Evolutionary conservation across 371 early-diverging fungal species (phyloP), one percentile per base, ranked within the genome.

Genomic region (Saksenaea vasiformis): DNA sequence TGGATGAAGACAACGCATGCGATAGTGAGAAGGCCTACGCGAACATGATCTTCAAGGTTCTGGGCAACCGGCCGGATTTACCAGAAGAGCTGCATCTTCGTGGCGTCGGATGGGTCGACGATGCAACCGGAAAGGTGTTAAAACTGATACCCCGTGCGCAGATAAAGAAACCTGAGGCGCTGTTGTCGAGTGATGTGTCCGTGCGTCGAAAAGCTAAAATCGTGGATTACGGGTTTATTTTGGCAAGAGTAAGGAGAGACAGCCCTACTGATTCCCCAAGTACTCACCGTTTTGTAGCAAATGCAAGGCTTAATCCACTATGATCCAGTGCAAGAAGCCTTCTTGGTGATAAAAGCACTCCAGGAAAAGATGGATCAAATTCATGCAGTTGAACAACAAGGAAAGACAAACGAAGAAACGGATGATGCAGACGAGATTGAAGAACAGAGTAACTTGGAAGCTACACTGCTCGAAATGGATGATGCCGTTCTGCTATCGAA

Each of bases 61-160:
- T 77, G 22, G 76, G 74, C 1, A 24, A 51, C 14, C 39, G 54
- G 11, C 83, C 83, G 8, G 62, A 53, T n/a, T 62, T 82, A 22
- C 83, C 83, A 0, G 83, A 82, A 62, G 83, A 82, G 43, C 43
- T 61, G 9, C 62, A 71, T 36, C 41, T 82, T 57, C 68, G 76
- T 57, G 83, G 83, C 0, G 56, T 79, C 4, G 83, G 83, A 10
- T 82, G 83, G 83, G 68, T 79, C 3, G 83, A 82, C 58, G 80
- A 79, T 31, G 65, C 70, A 9, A 72, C 72, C n/a, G 69, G 75
- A 11, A 60, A 72, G 44, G 54, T 69, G n/a, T 54, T 36, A 14
- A 24, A 56, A 5, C 51, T 35, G 35, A 36, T 53, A 14, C 54
- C 54, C 15, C 28, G 15, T n/a, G 28, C 47, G 14, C 14, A 26